Evolutionary conservation across 768 basidiomycete species (phyloP), one percentile per base, ranked within the genome.

Genomic region (Pleurotus pulmonarius): DNA sequence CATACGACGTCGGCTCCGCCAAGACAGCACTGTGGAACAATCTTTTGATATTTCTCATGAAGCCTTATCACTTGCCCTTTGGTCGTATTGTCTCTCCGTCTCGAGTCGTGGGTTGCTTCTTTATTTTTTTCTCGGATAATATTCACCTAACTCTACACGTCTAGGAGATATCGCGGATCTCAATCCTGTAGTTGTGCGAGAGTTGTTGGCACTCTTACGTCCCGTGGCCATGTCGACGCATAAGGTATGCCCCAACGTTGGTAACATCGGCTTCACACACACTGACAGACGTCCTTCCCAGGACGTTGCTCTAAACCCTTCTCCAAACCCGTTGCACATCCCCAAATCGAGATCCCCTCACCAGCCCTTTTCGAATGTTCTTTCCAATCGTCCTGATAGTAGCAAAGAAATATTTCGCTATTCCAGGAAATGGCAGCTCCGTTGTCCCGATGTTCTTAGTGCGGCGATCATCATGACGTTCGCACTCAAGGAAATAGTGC

Each of bases 381-480:
- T 8, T 9, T 34, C 9, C 29, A 34, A 34, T 34, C 29, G 29
- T 9, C 29, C 29, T 0, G 29, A 34, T 34, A 3, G 3, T 11
- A 11, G 29, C 38, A 24, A 24, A 9, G 16, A 7, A 26, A 53
- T 39, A 40, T 38, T 58, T 40, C 55, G 53, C 49, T 59, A 39
- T 12, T 24, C 48, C 37, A 58, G 59, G 8, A 20, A 16, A 51
- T 54, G 57, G 25, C 55, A 60, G 16, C 61, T 64, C 1, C 37
- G 60, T n/a, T 66, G 70, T 40, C 78, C 78, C 12, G 68, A 72
- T 62, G 68, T 76, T 46, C 64, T 68, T 3, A 71, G 73, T 15
- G 74, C 79, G 15, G 78, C 83, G 24, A 78, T 83, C 53, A 77
- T 80, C 49, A 61, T 86, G 57, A 77, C 74, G 8, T 83, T 80